A percentile compares a stretch with the other conserved stretches of the same genome.
These are phyloP conservation scores for Mimosa pudica DNA, from an alignment of 306 rosid genomes.

Conservation along the genomic window DNA sequence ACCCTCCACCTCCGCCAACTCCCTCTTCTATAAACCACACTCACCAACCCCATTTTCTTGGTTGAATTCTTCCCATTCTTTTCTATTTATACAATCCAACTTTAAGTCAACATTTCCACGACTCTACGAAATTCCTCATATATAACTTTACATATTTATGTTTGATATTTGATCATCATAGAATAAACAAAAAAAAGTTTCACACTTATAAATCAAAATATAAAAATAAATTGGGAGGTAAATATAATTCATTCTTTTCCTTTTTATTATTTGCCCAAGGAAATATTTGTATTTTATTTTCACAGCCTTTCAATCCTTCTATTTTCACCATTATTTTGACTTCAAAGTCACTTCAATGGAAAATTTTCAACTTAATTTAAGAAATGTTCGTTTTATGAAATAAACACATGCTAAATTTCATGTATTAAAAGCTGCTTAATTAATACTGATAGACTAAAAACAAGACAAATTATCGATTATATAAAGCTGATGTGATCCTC, in stretches of 20 bases:
- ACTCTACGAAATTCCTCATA: not conserved
- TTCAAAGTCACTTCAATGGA: not conserved
- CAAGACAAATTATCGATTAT: too few relatives aligned
- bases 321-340: not conserved
- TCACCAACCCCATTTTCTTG: slow-evolving; percentile 24
- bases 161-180: not conserved
- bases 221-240: not conserved
- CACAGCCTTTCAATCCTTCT: not conserved
- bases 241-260: not conserved
- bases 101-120: not conserved
- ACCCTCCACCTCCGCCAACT: not conserved
- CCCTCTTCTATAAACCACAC: not conserved
- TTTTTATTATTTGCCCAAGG: not conserved
- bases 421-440: not conserved
- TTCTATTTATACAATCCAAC: not conserved
- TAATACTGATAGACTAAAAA: too few relatives aligned
- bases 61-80: not conserved
- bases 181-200: too few relatives aligned
- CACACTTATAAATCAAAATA: too few relatives aligned
- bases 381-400: not conserved
- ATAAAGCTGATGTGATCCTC: too few relatives aligned
- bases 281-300: too few relatives aligned
- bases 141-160: not conserved
- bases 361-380: not conserved
- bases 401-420: not conserved